Percentiles rank a stretch among this genome's conserved stretches.
Conservation (phyloP, 495 filamentous ascomycete genomes). For the Tuber microsphaerosporum region DNA sequence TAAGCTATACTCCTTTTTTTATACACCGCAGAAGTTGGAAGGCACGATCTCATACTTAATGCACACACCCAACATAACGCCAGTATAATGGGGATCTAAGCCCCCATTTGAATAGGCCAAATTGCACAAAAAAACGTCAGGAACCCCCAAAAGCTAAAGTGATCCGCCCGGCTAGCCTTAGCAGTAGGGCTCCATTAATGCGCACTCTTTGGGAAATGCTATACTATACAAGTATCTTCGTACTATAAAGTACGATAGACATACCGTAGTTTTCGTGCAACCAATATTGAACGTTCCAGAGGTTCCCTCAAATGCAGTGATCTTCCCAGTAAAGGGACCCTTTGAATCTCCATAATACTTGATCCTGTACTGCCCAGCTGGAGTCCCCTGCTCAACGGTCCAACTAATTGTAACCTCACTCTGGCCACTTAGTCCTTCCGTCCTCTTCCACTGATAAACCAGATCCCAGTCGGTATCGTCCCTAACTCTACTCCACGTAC, state of each 20-base stretch:
- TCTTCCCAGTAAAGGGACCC: constrained; percentile 53
- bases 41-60: not conserved
- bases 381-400: constrained; percentile 55
- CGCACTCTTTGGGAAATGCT: not conserved
- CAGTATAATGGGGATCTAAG: not conserved
- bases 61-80: not conserved
- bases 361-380: constrained; percentile 65
- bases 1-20: not conserved
- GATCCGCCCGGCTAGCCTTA: not conserved
- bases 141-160: not conserved
- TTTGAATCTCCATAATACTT: constrained; percentile 83
- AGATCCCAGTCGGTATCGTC: constrained; percentile 74
- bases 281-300: constrained; percentile 59
- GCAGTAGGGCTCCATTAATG: not conserved
- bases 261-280: constrained; percentile 7
- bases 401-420: constrained; percentile 75
- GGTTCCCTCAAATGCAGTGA: constrained; percentile 68
- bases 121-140: not conserved
- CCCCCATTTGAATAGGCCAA: not conserved
- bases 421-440: constrained; percentile 60
- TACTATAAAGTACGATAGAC: not conserved
- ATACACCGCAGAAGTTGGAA: not conserved
- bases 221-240: constrained; percentile 4
- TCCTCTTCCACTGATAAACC: constrained; percentile 73
- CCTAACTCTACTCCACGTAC: constrained; percentile 58